Evolutionary conservation across 176 grass and related monocot genomes (phyloP).

Genomic region (Bromus sterilis): DNA sequence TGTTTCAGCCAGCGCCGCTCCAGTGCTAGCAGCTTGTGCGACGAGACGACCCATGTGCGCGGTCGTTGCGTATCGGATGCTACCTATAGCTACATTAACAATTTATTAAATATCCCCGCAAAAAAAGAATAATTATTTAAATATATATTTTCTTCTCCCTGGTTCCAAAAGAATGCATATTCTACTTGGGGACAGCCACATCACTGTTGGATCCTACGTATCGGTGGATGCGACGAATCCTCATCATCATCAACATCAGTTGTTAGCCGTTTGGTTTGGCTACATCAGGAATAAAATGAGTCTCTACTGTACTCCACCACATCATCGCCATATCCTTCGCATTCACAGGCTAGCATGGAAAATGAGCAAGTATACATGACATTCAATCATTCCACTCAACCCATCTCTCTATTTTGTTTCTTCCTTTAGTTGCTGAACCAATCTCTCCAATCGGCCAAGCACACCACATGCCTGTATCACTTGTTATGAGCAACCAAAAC

Average conservation of each 20-base stretch:
- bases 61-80: slow-evolving; percentile 3
- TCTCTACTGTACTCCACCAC: not conserved
- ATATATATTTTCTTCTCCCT: too few species aligned
- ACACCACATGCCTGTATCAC: too few species aligned
- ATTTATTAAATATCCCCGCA: too few species aligned
- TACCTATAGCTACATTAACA: not conserved
- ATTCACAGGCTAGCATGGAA: not conserved
- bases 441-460: too few species aligned
- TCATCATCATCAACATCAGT: not conserved
- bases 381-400: not conserved
- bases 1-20: not conserved
- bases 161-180: not conserved
- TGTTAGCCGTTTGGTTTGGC: not conserved
- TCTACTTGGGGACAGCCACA: not conserved
- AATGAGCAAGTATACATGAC: not conserved
- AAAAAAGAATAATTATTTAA: too few species aligned
- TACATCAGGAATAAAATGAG: not conserved
- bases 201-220: not conserved
- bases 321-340: not conserved
- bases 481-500: not conserved
- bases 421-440: too few species aligned
- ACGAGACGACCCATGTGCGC: not conserved
- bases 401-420: too few species aligned
- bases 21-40: not conserved
- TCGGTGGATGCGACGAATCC: not conserved